phyloP scores from a whole-genome alignment of 106 monocot species.

The Iris macrosiphon region DNA sequence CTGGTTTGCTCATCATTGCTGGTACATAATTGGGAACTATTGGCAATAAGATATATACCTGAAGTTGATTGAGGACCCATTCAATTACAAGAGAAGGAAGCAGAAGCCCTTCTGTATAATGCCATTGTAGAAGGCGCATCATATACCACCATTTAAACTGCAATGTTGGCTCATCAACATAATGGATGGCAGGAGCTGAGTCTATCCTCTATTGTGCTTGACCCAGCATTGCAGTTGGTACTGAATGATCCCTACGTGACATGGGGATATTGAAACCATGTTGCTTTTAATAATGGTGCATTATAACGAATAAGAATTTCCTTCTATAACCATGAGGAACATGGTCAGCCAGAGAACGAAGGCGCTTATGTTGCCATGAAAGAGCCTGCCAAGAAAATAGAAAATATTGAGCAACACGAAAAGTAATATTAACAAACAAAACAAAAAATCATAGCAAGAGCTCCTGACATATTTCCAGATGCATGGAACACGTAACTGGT shows the following conservation, averaged over 20 bases:
- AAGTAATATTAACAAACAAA: too few species aligned
- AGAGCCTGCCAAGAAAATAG: constrained; percentile 68
- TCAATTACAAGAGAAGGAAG: constrained; percentile 61
- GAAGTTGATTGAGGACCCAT: constrained; percentile 65
- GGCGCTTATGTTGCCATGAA: constrained; percentile 54
- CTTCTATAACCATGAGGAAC: constrained; percentile 87
- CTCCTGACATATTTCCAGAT: too few species aligned
- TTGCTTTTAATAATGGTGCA: constrained; percentile 70
- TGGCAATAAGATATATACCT: too few species aligned
- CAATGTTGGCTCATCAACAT: constrained; percentile 40
- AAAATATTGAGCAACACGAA: too few species aligned
- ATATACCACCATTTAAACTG: constrained; percentile 75
- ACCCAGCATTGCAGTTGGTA: constrained; percentile 21
- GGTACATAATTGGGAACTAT: too few species aligned
- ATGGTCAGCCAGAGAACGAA: constrained; percentile 73
- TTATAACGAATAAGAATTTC: constrained; percentile 79
- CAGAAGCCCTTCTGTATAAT: constrained; percentile 67
- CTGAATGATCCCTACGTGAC: constrained; percentile 36
- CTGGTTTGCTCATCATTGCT: too few species aligned
- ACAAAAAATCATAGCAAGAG: too few species aligned
- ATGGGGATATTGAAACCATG: constrained; percentile 54
- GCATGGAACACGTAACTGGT: too few species aligned
- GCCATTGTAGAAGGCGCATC: constrained; percentile 66
- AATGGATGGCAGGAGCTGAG: constrained; percentile 9
- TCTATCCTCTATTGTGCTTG: constrained; percentile 38